Percentiles rank a stretch among this genome's conserved stretches.
These are phyloP conservation scores for Trifolium fragiferum DNA, from an alignment of 306 rosid genomes.

Conservation along the genomic window DNA sequence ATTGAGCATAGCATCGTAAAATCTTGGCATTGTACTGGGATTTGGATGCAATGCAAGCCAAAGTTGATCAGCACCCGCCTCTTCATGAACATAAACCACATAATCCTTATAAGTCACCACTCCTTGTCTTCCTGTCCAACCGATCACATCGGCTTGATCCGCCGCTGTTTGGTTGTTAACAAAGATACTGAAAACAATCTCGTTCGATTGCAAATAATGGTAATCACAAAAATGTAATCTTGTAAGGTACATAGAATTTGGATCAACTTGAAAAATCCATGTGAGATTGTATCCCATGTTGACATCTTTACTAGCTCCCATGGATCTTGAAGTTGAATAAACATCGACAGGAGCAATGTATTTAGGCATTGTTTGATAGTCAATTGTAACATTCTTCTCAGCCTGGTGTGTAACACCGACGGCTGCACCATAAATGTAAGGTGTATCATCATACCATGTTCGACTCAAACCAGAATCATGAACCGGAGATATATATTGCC, in stretches of 20 bases:
- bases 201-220: slow-evolving; percentile 22
- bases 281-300: slow-evolving; percentile 55
- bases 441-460: slow-evolving; percentile 60
- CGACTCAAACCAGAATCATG: slow-evolving; percentile 54
- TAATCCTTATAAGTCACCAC: slow-evolving; percentile 53
- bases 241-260: slow-evolving; percentile 49
- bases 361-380: slow-evolving; percentile 42
- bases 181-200: slow-evolving; percentile 50
- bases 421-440: slow-evolving; percentile 51
- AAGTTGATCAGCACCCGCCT: slow-evolving; percentile 33
- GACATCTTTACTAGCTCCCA: slow-evolving; percentile 39
- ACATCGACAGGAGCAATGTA: slow-evolving; percentile 49
- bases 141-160: slow-evolving; percentile 50
- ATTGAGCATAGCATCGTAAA: slow-evolving; percentile 50
- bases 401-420: slow-evolving; percentile 43
- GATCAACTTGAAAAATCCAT: slow-evolving; percentile 59
- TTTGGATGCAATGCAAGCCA: slow-evolving; percentile 57
- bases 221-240: slow-evolving; percentile 63
- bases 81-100: slow-evolving; percentile 31
- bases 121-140: slow-evolving; percentile 45
- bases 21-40: slow-evolving; percentile 38
- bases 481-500: slow-evolving; percentile 52
- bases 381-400: slow-evolving; percentile 29
- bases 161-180: slow-evolving; percentile 58
- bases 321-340: slow-evolving; percentile 53